Evolutionary conservation across 75 land plant genomes (phyloP), one percentile per base, ranked within the genome.

Genomic region (Selaginella tamariscina): DNA sequence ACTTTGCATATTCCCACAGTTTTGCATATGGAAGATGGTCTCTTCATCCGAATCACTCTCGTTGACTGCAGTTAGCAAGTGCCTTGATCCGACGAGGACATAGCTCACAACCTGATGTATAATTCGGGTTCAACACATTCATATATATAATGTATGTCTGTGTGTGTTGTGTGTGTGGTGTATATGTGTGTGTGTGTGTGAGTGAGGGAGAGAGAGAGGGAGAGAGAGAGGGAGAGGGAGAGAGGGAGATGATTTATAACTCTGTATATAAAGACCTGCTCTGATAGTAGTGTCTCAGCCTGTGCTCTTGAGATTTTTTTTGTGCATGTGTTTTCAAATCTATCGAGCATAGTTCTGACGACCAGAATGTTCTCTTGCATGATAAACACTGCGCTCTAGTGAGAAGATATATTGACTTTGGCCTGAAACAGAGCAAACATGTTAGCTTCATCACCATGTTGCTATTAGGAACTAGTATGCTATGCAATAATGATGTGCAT

Each of bases 11-110:
- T 5, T 79, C 80, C 85, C 85, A 83, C 21, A 77, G 66, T 57
- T 64, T 74, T 28, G 67, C 56, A 1, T 72, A 21, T 20, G 31
- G 63, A 11, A 60, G 68, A 27, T 69, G 31, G 32, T 24, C 8
- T 21, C 65, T 55, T 33, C 84, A 24, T 82, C 81, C 28, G 81
- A 73, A 64, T 83, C 85, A 64, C 73, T 78, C 31, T 84, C 86
- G 56, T 81, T 84, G 11, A 78, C 81, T 13, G 77, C 74, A 31
- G 76, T 74, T 18, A 44, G 72, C 9, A 30, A 2, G 1, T 28
- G 60, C 13, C 32, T 56, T 5, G 64, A 32, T 24, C 68, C 81
- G 13, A 69, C 64, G 23, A 78, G 49, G 2, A 84, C 39, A 55
- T 72, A 84, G 27, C 78, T 73, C 1, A 81, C 75, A 71, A 84